Percentiles rank a stretch among this genome's conserved stretches.
phyloP scores from a whole-genome alignment of 164 flowering plant species.

The Euptelea pleiosperma region DNA sequence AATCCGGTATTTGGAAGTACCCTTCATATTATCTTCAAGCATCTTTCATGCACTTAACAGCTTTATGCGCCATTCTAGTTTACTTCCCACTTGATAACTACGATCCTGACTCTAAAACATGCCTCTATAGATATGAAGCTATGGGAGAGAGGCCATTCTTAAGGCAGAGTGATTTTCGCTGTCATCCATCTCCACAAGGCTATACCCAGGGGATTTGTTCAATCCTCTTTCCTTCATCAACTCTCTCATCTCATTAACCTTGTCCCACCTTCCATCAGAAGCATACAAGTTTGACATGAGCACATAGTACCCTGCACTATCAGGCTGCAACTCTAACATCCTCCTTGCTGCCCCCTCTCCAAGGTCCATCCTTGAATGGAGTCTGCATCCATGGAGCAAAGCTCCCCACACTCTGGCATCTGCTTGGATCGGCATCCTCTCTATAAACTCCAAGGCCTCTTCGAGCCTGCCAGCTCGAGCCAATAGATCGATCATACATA shows the following conservation, averaged over 20 bases:
- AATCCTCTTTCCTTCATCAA: slow-evolving; percentile 56
- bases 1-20: no score
- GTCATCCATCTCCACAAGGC: slow-evolving; percentile 39
- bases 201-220: slow-evolving; percentile 54
- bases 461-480: slow-evolving; percentile 67
- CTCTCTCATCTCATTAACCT: slow-evolving; percentile 43
- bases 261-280: slow-evolving; percentile 55
- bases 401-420: slow-evolving; percentile 53
- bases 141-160: slow-evolving; percentile 16
- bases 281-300: slow-evolving; percentile 57
- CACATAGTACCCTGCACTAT: slow-evolving; percentile 55
- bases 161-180: slow-evolving; percentile 11
- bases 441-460: slow-evolving; percentile 61
- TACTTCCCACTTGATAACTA: no score
- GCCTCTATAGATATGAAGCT: no score
- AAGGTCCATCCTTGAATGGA: slow-evolving; percentile 58
- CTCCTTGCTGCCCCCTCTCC: slow-evolving; percentile 51
- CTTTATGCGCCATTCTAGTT: no score
- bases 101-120: no score
- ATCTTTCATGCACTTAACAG: no score
- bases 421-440: slow-evolving; percentile 54
- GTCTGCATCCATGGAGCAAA: slow-evolving; percentile 69
- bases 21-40: no score
- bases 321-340: slow-evolving; percentile 57
- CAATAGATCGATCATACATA: slow-evolving; percentile 71